Percentiles rank a stretch among this genome's conserved stretches.
Evolutionary conservation across 2,329 filamentous ascomycete species (phyloP).

Genomic region (Calycina herbarum): DNA sequence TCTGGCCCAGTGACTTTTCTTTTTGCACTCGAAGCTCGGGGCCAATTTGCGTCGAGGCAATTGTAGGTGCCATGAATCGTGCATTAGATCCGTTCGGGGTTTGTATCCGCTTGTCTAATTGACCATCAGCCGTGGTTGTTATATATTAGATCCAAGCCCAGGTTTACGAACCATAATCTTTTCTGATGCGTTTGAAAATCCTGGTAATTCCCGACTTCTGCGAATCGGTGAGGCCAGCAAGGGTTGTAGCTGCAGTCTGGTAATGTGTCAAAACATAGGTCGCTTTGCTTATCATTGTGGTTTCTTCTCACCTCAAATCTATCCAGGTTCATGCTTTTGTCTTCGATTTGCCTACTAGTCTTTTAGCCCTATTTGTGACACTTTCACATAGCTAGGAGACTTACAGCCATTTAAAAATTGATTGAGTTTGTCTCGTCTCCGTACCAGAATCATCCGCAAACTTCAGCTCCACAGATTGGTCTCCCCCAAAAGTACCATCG

Average conservation of each 20-base stretch:
- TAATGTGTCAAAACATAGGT: too few species aligned
- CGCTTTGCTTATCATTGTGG: too few species aligned
- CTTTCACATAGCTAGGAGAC: neutral
- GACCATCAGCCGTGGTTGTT: neutral
- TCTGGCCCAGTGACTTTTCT: neutral
- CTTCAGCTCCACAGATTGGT: neutral
- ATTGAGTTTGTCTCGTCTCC: neutral
- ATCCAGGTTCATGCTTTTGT: neutral
- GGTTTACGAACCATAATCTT: neutral
- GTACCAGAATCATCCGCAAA: neutral
- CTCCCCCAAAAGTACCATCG: neutral
- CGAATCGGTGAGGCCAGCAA: neutral
- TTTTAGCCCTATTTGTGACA: too few species aligned
- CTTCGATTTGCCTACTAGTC: neutral
- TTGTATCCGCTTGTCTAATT: neutral
- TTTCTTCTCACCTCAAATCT: neutral
- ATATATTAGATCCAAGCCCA: neutral
- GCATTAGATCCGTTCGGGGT: too few species aligned
- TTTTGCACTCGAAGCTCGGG: neutral
- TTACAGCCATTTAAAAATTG: neutral
- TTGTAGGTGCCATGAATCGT: neutral
- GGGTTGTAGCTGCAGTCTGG: neutral
- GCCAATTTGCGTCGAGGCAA: neutral
- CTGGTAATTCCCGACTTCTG: neutral
- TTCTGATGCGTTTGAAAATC: neutral